Base-by-base conservation (phyloP, 1,284 basidiomycete species). In the Apiotrichum gracile region DNA sequence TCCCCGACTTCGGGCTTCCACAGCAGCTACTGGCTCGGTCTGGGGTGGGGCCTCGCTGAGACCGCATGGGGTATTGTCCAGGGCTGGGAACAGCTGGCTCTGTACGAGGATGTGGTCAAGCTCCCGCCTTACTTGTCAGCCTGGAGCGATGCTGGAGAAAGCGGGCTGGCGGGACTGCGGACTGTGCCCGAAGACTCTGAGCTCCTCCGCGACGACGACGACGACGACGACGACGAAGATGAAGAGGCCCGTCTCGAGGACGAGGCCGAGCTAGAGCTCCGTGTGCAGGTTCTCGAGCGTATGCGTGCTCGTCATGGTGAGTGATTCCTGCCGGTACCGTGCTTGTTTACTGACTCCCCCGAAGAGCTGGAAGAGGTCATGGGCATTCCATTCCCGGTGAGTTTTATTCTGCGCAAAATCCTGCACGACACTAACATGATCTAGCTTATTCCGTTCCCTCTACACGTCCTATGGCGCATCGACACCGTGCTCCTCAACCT, bases 401-500 rank as follows among this genome's bases (percentile, higher is more conserved):
- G 70, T 61, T 24, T 25, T 4, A 16, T 29, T 33, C n/a, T n/a
- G n/a, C n/a, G n/a, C n/a, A n/a, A n/a, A 25, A 25, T 14, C 5
- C n/a, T 6, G 22, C 21, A 8, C 38, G 14, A 39, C 38, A 16
- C 51, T 47, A 25, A 51, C 55, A 47, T 12, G 46, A 24, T 22
- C 3, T 61, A 74, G 72, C 70, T 65, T 53, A 74, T 75, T 40
- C 70, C 72, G 0, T 63, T 75, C 52, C 62, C 72, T 1, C 62
- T 75, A 12, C 74, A 74, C 48, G 58, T 74, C 3, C 62, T 75
- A 5, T 75, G 74, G 74, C 64, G 74, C 39, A 61, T 76, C 29
- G 74, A 76, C 51, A 72, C 73, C 37, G 65, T 76, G 4, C 65
- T 76, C 1, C 65, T 76, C 51, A 76, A 75, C 54, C 68, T 76